Percentiles rank a stretch among this genome's conserved stretches.
phyloP scores from a whole-genome alignment of 306 rosid species.

The Erythrophleum fordii region DNA sequence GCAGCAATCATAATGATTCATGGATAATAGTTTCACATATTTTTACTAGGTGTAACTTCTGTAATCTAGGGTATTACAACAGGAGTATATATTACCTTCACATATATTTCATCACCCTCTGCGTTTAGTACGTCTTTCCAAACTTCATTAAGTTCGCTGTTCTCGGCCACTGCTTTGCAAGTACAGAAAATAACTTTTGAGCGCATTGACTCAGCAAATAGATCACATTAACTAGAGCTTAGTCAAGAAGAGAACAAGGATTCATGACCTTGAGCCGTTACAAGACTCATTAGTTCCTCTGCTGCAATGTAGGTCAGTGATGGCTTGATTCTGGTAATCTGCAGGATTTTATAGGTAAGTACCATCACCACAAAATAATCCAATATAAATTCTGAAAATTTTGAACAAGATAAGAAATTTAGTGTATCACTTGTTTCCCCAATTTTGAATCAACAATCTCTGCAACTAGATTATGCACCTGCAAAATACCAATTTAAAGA shows the following conservation, averaged over 20 bases:
- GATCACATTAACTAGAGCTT: slow-evolving; percentile 25
- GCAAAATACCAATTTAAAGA: slow-evolving; percentile 40
- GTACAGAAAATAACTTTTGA: slow-evolving; percentile 25
- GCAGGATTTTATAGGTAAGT: slow-evolving; percentile 35
- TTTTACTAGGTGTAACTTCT: slow-evolving; percentile 15
- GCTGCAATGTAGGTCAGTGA: slow-evolving; percentile 84
- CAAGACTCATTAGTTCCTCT: slow-evolving; percentile 97
- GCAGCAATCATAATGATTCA: neutral
- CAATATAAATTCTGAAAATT: slow-evolving; percentile 29
- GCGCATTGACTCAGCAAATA: slow-evolving; percentile 11
- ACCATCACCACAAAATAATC: slow-evolving; percentile 11
- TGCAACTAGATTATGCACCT: slow-evolving; percentile 93
- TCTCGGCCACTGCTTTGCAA: slow-evolving; percentile 75
- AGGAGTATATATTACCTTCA: slow-evolving; percentile 68
- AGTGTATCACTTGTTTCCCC: slow-evolving; percentile 86
- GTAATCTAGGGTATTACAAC: slow-evolving; percentile 11
- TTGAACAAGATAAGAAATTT: slow-evolving; percentile 27
- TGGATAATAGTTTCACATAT: slow-evolving; percentile 46
- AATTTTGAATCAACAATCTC: slow-evolving; percentile 88
- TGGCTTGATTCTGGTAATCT: slow-evolving; percentile 86
- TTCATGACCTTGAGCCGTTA: slow-evolving; percentile 91
- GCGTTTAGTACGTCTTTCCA: slow-evolving; percentile 95
- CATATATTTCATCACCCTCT: slow-evolving; percentile 96
- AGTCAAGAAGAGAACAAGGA: slow-evolving; percentile 29
- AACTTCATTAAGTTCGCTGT: slow-evolving; percentile 83